Base-by-base conservation (phyloP, 2,329 filamentous ascomycete species). In the Beauveria brongniartii region DNA sequence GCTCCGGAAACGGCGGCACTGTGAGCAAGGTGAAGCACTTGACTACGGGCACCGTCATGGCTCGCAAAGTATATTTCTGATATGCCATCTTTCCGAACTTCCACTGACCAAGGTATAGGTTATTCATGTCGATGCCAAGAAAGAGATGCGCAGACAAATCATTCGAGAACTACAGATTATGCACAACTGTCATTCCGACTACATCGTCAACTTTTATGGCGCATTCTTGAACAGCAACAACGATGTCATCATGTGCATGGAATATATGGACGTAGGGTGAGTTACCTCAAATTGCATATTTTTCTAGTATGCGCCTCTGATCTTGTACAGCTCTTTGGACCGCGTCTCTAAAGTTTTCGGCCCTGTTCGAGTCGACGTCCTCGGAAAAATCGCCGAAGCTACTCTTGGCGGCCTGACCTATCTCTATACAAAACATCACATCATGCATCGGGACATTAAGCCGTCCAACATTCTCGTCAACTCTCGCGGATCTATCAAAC, bases 171-270 rank as follows among this genome's bases (percentile, higher is more conserved):
- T 99, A 57, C 92, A 97, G 72, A 97, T 99, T 67, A 97, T 97
- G 87, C 92, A 97, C 72, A 91, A 95, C 70, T 99, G 94, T 76
- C 94, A 96, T 71, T 97, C 91, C 24, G 90, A 94, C 63, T 92
- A 95, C 74, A 97, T 99, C 70, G 94, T 99, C 63, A 96, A 89
- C 59, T 99, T 97, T 75, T 97, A 97, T 71, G 94, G 94, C 63
- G 94, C 94, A 43, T 99, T 97, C 72, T 84, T 97, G 70, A 97
- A 96, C 72, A 90, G 95, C 71, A 92, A 92, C 64, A 93, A 95
- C 71, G 94, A 99, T 77, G 95, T 99, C 62, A 95, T 97, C 68
- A 93, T 99, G 88, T 99, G 94, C 75, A 99, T 99, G 94, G 94
- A 99, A 74, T 97, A 99, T 73, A 96, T 96, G 91, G 94, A 99